Evolutionary conservation across 768 basidiomycete genomes (phyloP).

Genomic region (Tulasnella sp.): DNA sequence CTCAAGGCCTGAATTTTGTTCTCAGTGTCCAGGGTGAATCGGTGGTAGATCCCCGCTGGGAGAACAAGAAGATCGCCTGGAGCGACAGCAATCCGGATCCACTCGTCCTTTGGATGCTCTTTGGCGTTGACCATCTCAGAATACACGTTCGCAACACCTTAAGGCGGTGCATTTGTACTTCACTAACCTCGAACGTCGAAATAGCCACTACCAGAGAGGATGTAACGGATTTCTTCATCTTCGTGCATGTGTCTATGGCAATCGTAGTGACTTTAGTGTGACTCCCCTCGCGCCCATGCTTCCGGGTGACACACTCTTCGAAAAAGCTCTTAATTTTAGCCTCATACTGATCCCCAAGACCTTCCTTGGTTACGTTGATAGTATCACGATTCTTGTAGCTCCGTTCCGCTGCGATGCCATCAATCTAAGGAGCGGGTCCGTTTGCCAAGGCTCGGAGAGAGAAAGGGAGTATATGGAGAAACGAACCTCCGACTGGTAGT

Average conservation of each 20-base stretch:
- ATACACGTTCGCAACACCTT: not conserved
- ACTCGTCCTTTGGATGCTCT: conserved; percentile 65
- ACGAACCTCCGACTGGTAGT: conserved; percentile 44
- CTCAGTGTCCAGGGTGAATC: conserved; percentile 79
- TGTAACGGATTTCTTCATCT: conserved; percentile 92
- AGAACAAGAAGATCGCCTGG: conserved; percentile 82
- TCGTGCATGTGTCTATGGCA: conserved; percentile 79
- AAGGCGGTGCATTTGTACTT: not conserved
- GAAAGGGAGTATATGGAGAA: not conserved
- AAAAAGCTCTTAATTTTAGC: conserved; percentile 78
- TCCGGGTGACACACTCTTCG: conserved; percentile 55
- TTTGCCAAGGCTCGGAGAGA: not conserved
- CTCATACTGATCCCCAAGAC: conserved; percentile 81
- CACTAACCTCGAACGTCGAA: conserved; percentile 82
- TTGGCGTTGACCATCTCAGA: not conserved
- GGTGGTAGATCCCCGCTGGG: conserved; percentile 90
- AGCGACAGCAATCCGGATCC: conserved; percentile 75
- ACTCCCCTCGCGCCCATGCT: not conserved
- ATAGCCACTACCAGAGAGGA: conserved; percentile 81
- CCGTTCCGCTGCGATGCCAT: conserved; percentile 60
- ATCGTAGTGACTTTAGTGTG: not conserved
- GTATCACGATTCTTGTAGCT: conserved; percentile 81
- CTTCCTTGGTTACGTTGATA: conserved; percentile 72
- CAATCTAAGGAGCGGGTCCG: conserved; percentile 35
- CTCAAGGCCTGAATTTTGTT: conserved; percentile 74